Base-by-base conservation (phyloP, 306 rosid genomes). In the Castanopsis chinensis region DNA sequence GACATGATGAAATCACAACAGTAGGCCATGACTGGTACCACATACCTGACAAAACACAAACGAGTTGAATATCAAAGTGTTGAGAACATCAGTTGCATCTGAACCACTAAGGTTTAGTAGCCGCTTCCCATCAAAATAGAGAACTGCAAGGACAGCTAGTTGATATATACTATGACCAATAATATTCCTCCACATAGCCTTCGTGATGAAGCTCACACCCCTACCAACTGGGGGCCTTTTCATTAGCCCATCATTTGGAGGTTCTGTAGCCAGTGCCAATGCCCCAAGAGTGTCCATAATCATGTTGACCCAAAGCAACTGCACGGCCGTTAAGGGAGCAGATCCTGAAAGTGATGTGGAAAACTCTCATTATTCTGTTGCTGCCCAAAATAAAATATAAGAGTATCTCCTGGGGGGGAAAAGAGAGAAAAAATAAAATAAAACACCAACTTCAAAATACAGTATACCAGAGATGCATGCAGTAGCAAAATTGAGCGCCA, bases 281-380 rank as follows among this genome's bases (percentile, higher is more conserved):
- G 99, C 99, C 58, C 99, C 99, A 58, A 95, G 92, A 57, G 99
- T 93, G 90, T 95, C 99, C 99, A 95, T 95, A 72, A 95, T 95
- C 94, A 95, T 87, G 90, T 95, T 95, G 32, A 93, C 99, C 99
- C 99, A 95, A 58, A 95, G 97, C 86, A 95, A 70, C 78, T 95
- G 99, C 65, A 95, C 99, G 45, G 96, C 98, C 19, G 99, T 95
- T 76, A 95, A 92, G 51, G 99, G 99, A 78, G 98, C 94, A 82
- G 97, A 90, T 70, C 99, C 99, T 95, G 88, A 84, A 86, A 82
- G 78, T 41, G 25, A 77, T 4, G 58, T 18, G 60, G 60, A 71
- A 78, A 83, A 80, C 55, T 4, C 19, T 78, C 52, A 76, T 59
- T 2, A 4, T 25, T 75, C 25, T 71, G 19, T 0, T 53, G 71